Base-by-base conservation (phyloP, 768 basidiomycete species). In the Collybia mongolica region DNA sequence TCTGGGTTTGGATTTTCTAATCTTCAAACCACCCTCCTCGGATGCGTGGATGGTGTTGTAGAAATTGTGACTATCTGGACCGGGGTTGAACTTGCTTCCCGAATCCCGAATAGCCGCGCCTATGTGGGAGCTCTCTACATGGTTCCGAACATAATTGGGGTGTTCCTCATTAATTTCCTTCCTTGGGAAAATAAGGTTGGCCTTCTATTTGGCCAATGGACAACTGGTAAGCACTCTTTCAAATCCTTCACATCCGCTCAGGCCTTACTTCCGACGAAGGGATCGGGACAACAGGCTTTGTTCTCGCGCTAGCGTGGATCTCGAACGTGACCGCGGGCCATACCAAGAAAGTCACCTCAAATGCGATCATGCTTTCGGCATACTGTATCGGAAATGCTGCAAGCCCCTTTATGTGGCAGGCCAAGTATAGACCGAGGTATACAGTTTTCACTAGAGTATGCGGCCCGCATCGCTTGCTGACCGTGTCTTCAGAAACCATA, bases 391-490 rank as follows among this genome's bases (percentile, higher is more conserved):
- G 79, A 7, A 89, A 90, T 50, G 70, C 86, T 2, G 79, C 78
- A 1, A 82, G 81, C n/a, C 87, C 88, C 0, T 85, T 88, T 58
- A 87, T 90, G 84, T 90, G 88, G 88, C 79, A 83, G 60, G 70
- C 70, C 0, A 70, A 79, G 62, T 89, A 86, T 59, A 77, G 75
- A 52, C 88, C 86, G 5, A 76, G 85, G 84, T 84, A 48, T 18
- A 67, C 44, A 18, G 17, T 3, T 39, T 54, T 6, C 11, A 18
- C 15, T 36, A 49, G 22, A 17, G 11, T 14, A 18, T 19, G 14
- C 24, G 24, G 22, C 14, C 4, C 18, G 5, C 20, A 24, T 14
- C 35, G 46, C 15, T 49, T 9, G 14, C 26, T 3, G 35, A 46
- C 12, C 4, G 44, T 50, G 53, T 36, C 23, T 7, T 2, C 28